phyloP scores from a whole-genome alignment of 108 stramenopile genomes.

The Nitzschia sp. region DNA sequence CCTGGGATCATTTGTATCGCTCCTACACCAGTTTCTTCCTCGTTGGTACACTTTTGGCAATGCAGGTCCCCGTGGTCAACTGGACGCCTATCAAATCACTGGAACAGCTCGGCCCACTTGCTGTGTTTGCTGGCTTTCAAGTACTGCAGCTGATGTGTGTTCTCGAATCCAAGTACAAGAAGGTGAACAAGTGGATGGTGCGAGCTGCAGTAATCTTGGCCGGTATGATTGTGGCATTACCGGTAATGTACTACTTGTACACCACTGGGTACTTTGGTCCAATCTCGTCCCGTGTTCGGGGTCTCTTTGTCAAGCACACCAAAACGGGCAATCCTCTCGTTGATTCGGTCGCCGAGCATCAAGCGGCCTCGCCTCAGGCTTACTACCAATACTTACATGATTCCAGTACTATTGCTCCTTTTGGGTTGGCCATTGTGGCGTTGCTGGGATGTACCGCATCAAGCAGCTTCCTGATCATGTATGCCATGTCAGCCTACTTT shows the following conservation, averaged over 20 bases:
- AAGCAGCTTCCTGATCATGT: slow-evolving; percentile 88
- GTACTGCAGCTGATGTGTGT: slow-evolving; percentile 58
- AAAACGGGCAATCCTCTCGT: slow-evolving; percentile 94
- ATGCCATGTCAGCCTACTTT: slow-evolving; percentile 92
- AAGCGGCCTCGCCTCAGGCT: slow-evolving; percentile 88
- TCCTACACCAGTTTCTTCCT: slow-evolving; percentile 90
- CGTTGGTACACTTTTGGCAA: slow-evolving; percentile 91
- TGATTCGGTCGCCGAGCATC: slow-evolving; percentile 96
- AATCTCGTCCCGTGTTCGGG: slow-evolving; percentile 81
- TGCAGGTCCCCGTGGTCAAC: slow-evolving; percentile 90
- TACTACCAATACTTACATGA: slow-evolving; percentile 92
- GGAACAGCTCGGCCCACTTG: slow-evolving; percentile 84
- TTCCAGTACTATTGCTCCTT: slow-evolving; percentile 76
- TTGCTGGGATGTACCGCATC: slow-evolving; percentile 74
- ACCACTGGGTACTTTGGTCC: slow-evolving; percentile 95
- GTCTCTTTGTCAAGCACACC: slow-evolving; percentile 92
- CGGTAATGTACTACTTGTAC: slow-evolving; percentile 44
- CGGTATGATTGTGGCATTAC: slow-evolving; percentile 28
- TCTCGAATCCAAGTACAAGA: slow-evolving; percentile 43
- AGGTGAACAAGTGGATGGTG: slow-evolving; percentile 63
- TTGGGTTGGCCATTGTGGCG: slow-evolving; percentile 86
- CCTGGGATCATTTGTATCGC: slow-evolving; percentile 54
- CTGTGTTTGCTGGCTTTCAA: slow-evolving; percentile 81
- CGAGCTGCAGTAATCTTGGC: slow-evolving; percentile 57
- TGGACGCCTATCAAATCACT: slow-evolving; percentile 79